Percentiles rank a stretch among this genome's conserved stretches.
These are phyloP conservation scores for Elaeagnus macrophylla DNA, from an alignment of 306 rosid genomes.

Conservation along the genomic window DNA sequence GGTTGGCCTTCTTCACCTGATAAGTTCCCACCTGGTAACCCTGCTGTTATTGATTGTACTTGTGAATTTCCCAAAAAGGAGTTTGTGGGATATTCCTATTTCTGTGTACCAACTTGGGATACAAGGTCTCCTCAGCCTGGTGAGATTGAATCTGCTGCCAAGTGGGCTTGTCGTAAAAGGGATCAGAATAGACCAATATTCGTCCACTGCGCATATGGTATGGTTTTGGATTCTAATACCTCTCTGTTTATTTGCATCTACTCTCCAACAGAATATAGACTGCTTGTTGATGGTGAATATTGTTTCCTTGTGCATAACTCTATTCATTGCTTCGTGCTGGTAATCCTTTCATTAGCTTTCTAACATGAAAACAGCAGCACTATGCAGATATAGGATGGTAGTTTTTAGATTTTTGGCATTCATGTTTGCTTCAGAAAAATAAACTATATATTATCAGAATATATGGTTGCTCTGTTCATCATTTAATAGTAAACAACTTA, in stretches of 20 bases:
- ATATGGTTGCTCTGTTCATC: no score
- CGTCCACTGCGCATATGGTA: conserved; percentile 89
- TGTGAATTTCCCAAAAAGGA: conserved; percentile 69
- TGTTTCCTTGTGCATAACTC: conserved; percentile 6
- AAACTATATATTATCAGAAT: no score
- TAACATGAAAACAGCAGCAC: neutral
- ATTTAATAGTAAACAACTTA: no score
- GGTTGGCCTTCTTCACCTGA: conserved; percentile 78
- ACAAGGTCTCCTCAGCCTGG: conserved; percentile 61
- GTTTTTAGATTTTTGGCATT: no score
- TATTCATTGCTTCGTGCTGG: neutral
- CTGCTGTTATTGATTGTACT: conserved; percentile 81
- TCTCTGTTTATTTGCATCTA: no score
- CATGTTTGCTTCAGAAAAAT: no score
- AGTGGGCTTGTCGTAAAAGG: conserved; percentile 70
- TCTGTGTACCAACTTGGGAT: conserved; percentile 86
- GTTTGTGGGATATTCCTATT: conserved; percentile 39
- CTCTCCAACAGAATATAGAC: neutral
- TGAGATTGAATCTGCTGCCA: conserved; percentile 62
- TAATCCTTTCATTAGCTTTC: neutral
- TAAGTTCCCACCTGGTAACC: conserved; percentile 67
- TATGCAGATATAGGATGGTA: no score
- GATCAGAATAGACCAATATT: conserved; percentile 58
- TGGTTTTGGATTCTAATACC: neutral
- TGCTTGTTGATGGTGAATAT: neutral